A percentile compares a stretch with the other conserved stretches of the same genome.
Conservation (phyloP, 2,329 filamentous ascomycete genomes). For the Neospermospora avenae region DNA sequence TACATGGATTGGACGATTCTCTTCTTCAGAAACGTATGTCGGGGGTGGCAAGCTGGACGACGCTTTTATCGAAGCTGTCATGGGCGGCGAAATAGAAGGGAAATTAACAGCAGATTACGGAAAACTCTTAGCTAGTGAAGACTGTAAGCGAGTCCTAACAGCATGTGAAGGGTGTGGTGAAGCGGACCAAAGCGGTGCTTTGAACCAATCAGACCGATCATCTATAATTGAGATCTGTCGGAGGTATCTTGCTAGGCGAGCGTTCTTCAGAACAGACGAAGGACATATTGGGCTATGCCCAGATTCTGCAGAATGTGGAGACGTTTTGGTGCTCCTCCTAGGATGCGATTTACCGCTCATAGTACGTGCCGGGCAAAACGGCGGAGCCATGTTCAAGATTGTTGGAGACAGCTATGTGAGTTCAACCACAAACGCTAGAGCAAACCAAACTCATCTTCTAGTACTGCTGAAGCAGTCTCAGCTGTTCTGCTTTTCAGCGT, state of each 20-base stretch:
- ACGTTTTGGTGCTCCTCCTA: conserved; percentile 1
- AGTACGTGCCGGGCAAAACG: not conserved
- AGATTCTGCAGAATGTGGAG: not conserved
- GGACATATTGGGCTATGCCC: conserved; percentile 5
- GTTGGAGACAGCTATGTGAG: conserved; percentile 7
- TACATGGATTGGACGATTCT: not conserved
- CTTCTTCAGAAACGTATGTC: not conserved
- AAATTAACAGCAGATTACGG: not conserved
- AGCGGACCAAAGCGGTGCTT: not conserved
- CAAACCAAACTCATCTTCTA: not conserved
- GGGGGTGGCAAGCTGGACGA: not conserved
- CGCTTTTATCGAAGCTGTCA: not conserved
- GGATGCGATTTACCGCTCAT: conserved; percentile 1
- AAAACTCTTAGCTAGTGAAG: not conserved
- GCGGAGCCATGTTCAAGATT: not conserved
- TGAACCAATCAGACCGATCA: not conserved
- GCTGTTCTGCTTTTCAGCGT: too few relatives aligned
- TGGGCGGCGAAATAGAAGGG: not conserved
- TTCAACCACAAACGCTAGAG: not conserved
- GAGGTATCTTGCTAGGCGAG: not conserved
- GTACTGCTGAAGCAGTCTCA: not conserved
- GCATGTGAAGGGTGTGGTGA: not conserved
- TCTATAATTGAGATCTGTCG: not conserved
- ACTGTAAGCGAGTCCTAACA: not conserved
- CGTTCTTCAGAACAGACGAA: not conserved